Evolutionary conservation across 2,329 filamentous ascomycete species (phyloP), one percentile per base, ranked within the genome.

Genomic region (Mycogone perniciosa): DNA sequence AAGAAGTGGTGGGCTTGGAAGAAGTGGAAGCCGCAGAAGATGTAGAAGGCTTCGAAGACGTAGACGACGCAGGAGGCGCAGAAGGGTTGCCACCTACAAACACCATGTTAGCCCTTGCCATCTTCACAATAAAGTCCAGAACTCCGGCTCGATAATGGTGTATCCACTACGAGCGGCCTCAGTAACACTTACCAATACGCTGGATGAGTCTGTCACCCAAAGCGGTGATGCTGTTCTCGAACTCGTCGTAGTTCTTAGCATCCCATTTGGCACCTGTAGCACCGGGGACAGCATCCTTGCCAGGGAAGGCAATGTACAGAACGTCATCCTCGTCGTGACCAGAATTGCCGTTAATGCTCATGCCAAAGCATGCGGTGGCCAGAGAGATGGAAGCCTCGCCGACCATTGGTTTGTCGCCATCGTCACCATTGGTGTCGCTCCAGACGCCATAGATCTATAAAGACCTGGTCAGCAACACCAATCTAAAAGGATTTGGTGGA

Each of bases 351-450:
- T 67, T 78, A 31, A 85, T 67, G 1, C 61, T 60, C 5, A 68
- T 65, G 3, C 79, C 79, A 59, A 74, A 84, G 61, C 81, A 84
- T 20, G 75, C 67, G 31, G 77, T 76, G 2, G 77, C 81, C 6
- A 84, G 69, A 1, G 78, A 75, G 55, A 84, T 74, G 29, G 77
- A 76, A 0, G 77, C 73, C 57, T 84, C 81, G 35, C 81, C 80
- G 0, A 79, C 73, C 55, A 77, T 64, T 27, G 76, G 67, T 46
- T 70, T 60, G 6, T 61, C 52, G 2, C 73, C 71, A 45, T 76
- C 73, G 44, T 73, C 76, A 40, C 79, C 81, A 54, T 84, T 84
- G 33, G 75, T 76, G 55, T 84, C 80, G 20, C 79, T 81, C 80
- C 79, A 84, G 45, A 83, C 66, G 8, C 78, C 80, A 59, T 83